Evolutionary conservation across 495 filamentous ascomycete genomes (phyloP).

Genomic region (Penicillium verhagenii): DNA sequence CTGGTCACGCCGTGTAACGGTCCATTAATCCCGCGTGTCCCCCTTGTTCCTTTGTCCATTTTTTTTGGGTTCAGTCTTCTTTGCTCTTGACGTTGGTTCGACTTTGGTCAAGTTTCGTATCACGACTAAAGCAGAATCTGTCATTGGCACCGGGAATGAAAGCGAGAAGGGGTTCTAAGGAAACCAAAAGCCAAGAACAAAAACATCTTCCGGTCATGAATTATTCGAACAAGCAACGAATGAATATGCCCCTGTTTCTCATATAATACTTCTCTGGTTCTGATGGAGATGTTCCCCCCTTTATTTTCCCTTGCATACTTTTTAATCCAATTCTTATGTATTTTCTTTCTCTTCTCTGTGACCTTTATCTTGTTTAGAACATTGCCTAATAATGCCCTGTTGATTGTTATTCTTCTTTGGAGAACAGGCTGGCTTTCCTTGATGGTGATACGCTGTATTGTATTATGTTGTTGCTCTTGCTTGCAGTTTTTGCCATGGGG

Average conservation of each 20-base stretch:
- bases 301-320: slow-evolving; percentile 13
- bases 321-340: slow-evolving; percentile 6
- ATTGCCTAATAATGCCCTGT: slow-evolving; percentile 22
- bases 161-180: slow-evolving; percentile 5
- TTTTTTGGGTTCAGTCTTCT: slow-evolving; percentile 4
- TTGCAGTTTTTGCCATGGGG: neutral
- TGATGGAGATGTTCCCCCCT: slow-evolving; percentile 1
- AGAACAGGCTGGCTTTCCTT: slow-evolving; percentile 13
- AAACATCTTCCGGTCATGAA: slow-evolving; percentile 22
- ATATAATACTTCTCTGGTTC: slow-evolving; percentile 11
- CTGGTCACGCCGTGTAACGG: slow-evolving; percentile 41
- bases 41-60: slow-evolving; percentile 13
- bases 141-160: neutral
- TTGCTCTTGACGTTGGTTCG: slow-evolving; percentile 3
- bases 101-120: slow-evolving; percentile 1
- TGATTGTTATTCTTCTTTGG: slow-evolving; percentile 4
- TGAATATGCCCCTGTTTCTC: slow-evolving; percentile 28
- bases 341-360: slow-evolving; percentile 18
- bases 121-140: slow-evolving; percentile 1
- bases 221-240: slow-evolving; percentile 33
- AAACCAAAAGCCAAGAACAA: slow-evolving; percentile 9
- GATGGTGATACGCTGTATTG: neutral
- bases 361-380: slow-evolving; percentile 18
- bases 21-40: slow-evolving; percentile 13
- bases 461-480: neutral